phyloP scores from a whole-genome alignment of 345 rosid genomes.

The Eucalyptus dawsonii region DNA sequence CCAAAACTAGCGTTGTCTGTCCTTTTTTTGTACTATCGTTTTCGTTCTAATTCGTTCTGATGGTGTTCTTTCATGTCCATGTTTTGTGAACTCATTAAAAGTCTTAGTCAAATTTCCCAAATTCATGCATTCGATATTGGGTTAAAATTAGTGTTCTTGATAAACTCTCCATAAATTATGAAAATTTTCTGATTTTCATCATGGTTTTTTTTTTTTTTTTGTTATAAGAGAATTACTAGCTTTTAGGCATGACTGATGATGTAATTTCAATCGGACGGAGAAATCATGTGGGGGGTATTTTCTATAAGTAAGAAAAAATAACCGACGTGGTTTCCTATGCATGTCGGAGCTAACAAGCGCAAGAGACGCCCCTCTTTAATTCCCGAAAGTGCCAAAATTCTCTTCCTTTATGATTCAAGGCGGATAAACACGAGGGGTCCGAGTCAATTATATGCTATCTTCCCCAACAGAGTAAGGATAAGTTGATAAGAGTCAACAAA shows the following conservation, averaged over 20 bases:
- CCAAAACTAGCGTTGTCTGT: not conserved
- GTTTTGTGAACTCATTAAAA: not conserved
- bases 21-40: not conserved
- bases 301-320: not conserved
- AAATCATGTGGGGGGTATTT: not conserved
- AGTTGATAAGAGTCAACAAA: not conserved
- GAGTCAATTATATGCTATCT: not conserved
- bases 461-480: not conserved
- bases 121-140: not conserved
- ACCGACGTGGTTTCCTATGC: not conserved
- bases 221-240: not conserved
- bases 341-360: not conserved
- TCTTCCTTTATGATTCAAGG: not conserved
- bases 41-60: not conserved
- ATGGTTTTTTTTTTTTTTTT: not conserved
- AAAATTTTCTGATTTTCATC: not conserved
- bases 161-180: too few species aligned
- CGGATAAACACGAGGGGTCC: not conserved
- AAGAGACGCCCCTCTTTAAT: not conserved
- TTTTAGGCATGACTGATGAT: not conserved
- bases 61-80: not conserved
- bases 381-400: not conserved
- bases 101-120: not conserved
- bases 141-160: not conserved
- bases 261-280: not conserved